Evolutionary conservation across 2,329 filamentous ascomycete species (phyloP), one percentile per base, ranked within the genome.

Genomic region (Verticillium tricorpus): DNA sequence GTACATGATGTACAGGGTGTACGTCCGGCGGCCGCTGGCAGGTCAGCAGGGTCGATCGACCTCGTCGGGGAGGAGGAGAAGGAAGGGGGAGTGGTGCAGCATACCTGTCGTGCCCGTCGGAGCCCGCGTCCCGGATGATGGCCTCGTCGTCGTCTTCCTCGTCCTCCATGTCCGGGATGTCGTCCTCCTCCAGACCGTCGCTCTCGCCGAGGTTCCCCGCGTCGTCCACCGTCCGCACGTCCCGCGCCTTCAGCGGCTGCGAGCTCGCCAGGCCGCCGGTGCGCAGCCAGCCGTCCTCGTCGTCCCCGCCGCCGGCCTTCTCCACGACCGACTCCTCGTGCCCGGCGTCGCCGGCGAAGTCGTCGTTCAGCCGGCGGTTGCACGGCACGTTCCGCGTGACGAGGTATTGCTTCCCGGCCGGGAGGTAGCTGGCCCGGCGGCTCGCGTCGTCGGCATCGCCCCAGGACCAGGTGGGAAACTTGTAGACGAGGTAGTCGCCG

Each of bases 401-500:
- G 40, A 99, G 85, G 72, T 93, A 99, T 83, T 99, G 95, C 80
- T 98, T 99, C 59, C 90, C 92, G 0, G 88, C 78, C 1, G 95
- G 95, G 4, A 99, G 86, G 73, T 96, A 91, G 67, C 82, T 80
- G 61, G 91, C 91, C 66, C 93, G 89, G 74, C 92, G 91, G 64
- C 86, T 84, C 1, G 89, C 85, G n/a, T 88, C 87, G 61, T 94
- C 91, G 67, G 94, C 93, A 70, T 95, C 92, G 67, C 90, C 88
- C 95, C 95, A 99, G 58, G 92, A 90, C 95, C 95, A 99, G 62
- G 94, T 96, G 9, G 94, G 95, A 78, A 99, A 99, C 81, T 97
- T 98, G 87, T 96, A 97, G 72, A 97, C 93, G 40, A 99, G 88
- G 75, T 98, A 99, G 80, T 99, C 95, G 69, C 95, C 95, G 3